Evolutionary conservation across 2,329 filamentous ascomycete genomes (phyloP).

Genomic region (Pezicula radicicola): DNA sequence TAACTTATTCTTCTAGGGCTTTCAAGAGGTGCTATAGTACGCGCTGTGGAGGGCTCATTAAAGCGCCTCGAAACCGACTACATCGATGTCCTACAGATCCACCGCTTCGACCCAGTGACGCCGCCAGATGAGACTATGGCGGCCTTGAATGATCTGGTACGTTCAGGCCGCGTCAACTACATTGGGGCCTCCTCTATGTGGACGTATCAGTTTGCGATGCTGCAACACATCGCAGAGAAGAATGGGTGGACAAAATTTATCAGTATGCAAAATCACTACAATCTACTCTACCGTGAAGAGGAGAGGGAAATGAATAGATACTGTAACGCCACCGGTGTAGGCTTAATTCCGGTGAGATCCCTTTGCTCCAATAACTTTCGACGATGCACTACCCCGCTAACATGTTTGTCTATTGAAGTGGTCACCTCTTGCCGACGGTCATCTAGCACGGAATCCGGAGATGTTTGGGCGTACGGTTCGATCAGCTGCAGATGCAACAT

Average conservation of each 20-base stretch:
- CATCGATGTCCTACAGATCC: constrained; percentile 59
- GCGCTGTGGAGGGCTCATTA: constrained; percentile 59
- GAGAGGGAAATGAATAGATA: constrained; percentile 42
- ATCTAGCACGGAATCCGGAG: too few relatives aligned
- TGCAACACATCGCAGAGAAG: constrained; percentile 49
- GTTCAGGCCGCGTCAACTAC: constrained; percentile 54
- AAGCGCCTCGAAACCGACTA: constrained; percentile 51
- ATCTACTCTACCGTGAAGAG: constrained; percentile 55
- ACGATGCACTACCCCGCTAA: too few relatives aligned
- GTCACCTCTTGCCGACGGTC: too few relatives aligned
- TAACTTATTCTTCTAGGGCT: constrained; percentile 38
- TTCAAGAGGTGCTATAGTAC: constrained; percentile 61
- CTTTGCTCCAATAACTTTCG: constrained; percentile 28
- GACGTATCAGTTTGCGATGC: constrained; percentile 43
- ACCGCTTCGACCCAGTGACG: constrained; percentile 49
- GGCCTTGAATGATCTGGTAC: constrained; percentile 55
- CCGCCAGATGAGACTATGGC: constrained; percentile 60
- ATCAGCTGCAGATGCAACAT: too few relatives aligned
- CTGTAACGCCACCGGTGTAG: constrained; percentile 40
- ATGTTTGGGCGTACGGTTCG: too few relatives aligned
- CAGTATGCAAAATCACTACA: constrained; percentile 56
- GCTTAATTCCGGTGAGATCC: constrained; percentile 36
- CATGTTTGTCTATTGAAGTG: too few relatives aligned
- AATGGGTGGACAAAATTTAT: constrained; percentile 55
- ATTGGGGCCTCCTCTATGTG: constrained; percentile 49